Base-by-base conservation (phyloP, 2,329 filamentous ascomycete species). In the Alternaria novae-zelandiae region DNA sequence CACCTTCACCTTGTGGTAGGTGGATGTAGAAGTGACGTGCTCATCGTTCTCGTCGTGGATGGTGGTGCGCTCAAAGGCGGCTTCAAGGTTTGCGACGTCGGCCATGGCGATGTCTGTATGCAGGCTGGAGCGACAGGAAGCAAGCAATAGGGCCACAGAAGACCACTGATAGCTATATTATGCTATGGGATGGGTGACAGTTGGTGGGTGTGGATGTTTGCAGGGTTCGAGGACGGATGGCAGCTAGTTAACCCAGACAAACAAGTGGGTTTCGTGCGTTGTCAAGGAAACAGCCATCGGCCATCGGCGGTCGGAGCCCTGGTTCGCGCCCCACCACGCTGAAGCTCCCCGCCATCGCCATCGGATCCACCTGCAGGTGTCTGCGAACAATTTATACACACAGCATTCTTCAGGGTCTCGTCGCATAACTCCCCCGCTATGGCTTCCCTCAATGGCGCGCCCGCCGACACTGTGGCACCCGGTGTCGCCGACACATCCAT, bases 21-120 rank as follows among this genome's bases (percentile, higher is more conserved):
- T 85, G 60, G 82, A 82, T 66, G 82, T 83, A 67, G 88, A 85
- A 58, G 82, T 82, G 30, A 84, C 81, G 63, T 93, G 77, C 60
- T 83, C 81, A 60, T 83, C 90, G 77, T 95, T 96, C 82, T 97
- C 94, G 77, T 97, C 94, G 73, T 92, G 91, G 66, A 97, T 92
- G 20, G 92, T 91, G 83, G 97, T 88, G 81, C 90, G 90, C 88
- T 97, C 94, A 77, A 98, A 93, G 74, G 92, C 92, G 82, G 91
- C 86, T 83, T 97, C 95, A 50, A 98, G 86, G 55, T 88, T 89
- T 72, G 92, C 88, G 63, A 91, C 88, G 68, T 94, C 88, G 46
- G 58, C 63, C 66, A 63, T 62, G 65, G 56, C 30, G 57, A 8
- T 45, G 30, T 30, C 26, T 36, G 26, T 41, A 64, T 58, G 61